Evolutionary conservation across 768 basidiomycete species (phyloP), one percentile per base, ranked within the genome.

Genomic region (Boletus tylopilopsis): DNA sequence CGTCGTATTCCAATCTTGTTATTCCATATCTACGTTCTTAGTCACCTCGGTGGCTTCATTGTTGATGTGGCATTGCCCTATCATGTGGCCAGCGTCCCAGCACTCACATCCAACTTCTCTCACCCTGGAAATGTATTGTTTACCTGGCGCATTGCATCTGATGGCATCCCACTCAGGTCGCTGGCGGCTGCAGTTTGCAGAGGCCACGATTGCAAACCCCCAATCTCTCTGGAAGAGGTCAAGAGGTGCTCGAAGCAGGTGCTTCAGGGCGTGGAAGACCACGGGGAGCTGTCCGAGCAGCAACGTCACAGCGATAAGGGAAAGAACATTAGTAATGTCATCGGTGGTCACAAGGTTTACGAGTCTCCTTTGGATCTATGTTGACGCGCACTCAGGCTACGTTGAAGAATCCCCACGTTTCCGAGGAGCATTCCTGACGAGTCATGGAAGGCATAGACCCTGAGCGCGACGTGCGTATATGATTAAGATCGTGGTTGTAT

Each of bases 191-290:
- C 46, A 47, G 46, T 38, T 30, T 45, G 41, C 35, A 62, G 51
- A 68, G 53, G 64, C 64, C 5, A 25, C 54, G 37, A 21, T 67
- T 13, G 57, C 52, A 30, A 67, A 68, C 49, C 62, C 64, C 25
- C 50, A n/a, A 56, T 2, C 49, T 54, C 30, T 64, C 62, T 38
- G 55, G n/a, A 53, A 9, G 22, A 58, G 39, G 52, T 55, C 6
- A 60, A 64, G 50, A 53, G 43, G 25, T 58, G 56, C 24, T 68
- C 61, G 23, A 56, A 56, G 42, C 48, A 63, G 24, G 52, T 55
- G 21, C 61, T 64, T 32, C 51, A 62, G n/a, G 58, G 61, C 15
- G 54, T 64, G 66, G 51, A 44, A 33, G 23, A 18, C 16, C 15
- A 34, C 7, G 50, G 47, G 6, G 54, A 57, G 50, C 29, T 55